These are phyloP conservation scores for Schizosaccharomyces lindneri DNA, from an alignment of 805 yeast species.

Conservation along the genomic window DNA sequence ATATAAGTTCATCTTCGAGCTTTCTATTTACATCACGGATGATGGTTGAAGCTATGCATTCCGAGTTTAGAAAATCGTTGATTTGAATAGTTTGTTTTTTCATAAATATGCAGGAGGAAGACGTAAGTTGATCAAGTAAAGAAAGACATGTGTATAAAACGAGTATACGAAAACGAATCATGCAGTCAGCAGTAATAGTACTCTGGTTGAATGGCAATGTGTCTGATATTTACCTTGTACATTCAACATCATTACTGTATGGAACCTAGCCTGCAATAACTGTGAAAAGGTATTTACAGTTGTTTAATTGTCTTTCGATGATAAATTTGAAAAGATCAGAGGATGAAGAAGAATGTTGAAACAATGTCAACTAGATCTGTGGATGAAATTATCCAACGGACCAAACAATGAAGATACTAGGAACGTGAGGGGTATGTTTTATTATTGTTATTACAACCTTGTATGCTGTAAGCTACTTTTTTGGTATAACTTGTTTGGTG, in stretches of 20 bases:
- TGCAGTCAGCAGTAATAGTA: neutral
- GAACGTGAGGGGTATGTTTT: neutral
- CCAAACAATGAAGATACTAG: too few relatives aligned
- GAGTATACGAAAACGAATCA: neutral
- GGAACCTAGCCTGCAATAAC: too few relatives aligned
- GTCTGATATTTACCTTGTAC: neutral
- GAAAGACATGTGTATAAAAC: neutral
- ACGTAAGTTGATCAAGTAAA: neutral
- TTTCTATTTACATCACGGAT: neutral
- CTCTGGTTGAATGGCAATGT: neutral
- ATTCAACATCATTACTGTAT: neutral
- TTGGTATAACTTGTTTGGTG: too few relatives aligned
- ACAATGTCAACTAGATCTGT: neutral
- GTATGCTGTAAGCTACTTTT: too few relatives aligned
- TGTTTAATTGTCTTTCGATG: neutral
- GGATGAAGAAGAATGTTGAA: neutral
- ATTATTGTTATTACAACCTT: too few relatives aligned
- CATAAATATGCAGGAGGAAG: too few relatives aligned
- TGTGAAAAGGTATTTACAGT: neutral
- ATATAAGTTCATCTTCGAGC: slow-evolving; percentile 16
- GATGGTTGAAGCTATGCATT: too few relatives aligned
- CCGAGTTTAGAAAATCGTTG: too few relatives aligned
- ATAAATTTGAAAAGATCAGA: neutral
- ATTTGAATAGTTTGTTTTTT: too few relatives aligned
- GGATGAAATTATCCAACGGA: too few relatives aligned